Base-by-base conservation (phyloP, 1,284 basidiomycete species). In the Moniliophthora roreri region DNA sequence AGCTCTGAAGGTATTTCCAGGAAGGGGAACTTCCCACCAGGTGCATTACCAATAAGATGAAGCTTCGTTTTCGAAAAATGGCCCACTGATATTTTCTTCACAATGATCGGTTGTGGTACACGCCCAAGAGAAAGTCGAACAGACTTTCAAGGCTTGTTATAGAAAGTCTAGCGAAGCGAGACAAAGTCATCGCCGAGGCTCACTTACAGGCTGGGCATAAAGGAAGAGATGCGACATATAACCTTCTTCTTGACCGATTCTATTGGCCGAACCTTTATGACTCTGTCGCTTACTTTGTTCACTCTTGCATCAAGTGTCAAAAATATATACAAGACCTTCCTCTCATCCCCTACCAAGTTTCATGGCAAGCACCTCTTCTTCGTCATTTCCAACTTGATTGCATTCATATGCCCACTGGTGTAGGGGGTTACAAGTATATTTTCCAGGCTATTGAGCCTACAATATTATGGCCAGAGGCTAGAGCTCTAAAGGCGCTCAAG, bases 231-330 rank as follows among this genome's bases (percentile, higher is more conserved):
- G 56, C 62, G 0, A 67, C 66, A 0, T 68, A 67, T 51, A 46
- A 48, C 13, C 36, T 53, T 2, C 47, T 70, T 1, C 8, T 37
- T 0, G 68, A 70, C 7, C 48, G 62, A 0, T 67, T 61, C 52
- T 68, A 61, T 26, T 69, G 69, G 68, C 66, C 63, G 1, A 66
- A 65, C 15, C 64, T 73, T 60, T 65, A 64, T 46, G 58, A 66
- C 40, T 52, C 69, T 8, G 55, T 69, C 18, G 53, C 64, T 0
- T 69, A 60, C 36, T 72, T 70, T 38, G 58, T 70, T 0, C 51
- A 64, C 0, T 69, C 68, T 0, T 70, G 71, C 59, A 16, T 57
- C 60, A 45, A 55, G 21, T 55, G 50, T 38, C 54, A 55, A 34
- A 51, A 42, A 18, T 5, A 32, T 0, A 53, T 59, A 42, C 50